A percentile compares a stretch with the other conserved stretches of the same genome.
Evolutionary conservation across 768 basidiomycete genomes (phyloP).

Genomic region (Astraeus odoratus): DNA sequence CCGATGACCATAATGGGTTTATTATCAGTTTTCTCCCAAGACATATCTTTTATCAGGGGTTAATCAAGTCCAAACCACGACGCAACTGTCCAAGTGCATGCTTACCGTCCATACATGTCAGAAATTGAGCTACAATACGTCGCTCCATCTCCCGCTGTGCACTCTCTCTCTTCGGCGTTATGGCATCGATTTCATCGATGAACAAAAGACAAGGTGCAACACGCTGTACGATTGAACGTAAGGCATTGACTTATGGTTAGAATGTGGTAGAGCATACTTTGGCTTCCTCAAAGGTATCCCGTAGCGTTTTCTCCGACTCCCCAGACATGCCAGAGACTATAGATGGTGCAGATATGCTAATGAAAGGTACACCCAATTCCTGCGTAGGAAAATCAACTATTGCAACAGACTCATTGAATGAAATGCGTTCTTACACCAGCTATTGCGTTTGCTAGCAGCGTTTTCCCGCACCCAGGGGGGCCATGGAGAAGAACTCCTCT

Average conservation of each 20-base stretch:
- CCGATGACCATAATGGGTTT: constrained; percentile 93
- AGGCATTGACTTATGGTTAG: background rate
- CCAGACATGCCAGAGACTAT: constrained; percentile 98
- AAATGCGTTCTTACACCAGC: constrained; percentile 58
- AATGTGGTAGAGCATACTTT: constrained; percentile 47
- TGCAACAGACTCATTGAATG: background rate
- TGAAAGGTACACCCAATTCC: constrained; percentile 92
- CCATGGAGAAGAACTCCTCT: constrained; percentile 91
- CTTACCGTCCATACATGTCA: constrained; percentile 99
- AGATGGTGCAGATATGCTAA: constrained; percentile 89
- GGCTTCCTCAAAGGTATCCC: constrained; percentile 97
- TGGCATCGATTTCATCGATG: constrained; percentile 97
- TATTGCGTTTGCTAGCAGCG: constrained; percentile 87
- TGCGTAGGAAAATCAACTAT: constrained; percentile 24
- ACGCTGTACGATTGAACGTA: constrained; percentile 39
- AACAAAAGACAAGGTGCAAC: constrained; percentile 91
- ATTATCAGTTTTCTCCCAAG: constrained; percentile 91
- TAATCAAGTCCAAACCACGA: background rate
- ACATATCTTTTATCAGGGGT: constrained; percentile 61
- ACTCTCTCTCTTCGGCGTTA: constrained; percentile 95
- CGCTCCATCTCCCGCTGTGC: constrained; percentile 98
- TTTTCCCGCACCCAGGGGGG: constrained; percentile 97
- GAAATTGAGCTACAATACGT: constrained; percentile 92
- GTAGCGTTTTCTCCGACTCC: constrained; percentile 92
- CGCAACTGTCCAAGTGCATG: constrained; percentile 11